phyloP scores from a whole-genome alignment of 495 filamentous ascomycete genomes.

The Aspergillus sclerotiicarbonarius region DNA sequence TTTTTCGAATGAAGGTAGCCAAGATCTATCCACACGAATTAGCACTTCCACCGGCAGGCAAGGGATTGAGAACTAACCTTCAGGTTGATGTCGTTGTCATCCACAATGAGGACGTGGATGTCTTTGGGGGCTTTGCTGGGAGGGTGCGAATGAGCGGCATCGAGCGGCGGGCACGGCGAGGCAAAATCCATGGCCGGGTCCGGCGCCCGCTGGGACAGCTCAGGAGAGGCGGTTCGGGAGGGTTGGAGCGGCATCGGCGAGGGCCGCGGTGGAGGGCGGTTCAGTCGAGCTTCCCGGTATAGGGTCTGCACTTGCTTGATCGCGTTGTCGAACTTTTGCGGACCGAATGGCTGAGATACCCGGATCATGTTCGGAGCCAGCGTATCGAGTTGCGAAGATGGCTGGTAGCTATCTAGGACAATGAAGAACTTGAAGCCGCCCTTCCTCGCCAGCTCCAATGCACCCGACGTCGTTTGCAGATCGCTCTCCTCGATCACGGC shows the following conservation, averaged over 20 bases:
- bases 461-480: not conserved
- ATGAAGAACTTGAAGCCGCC: constrained; percentile 17
- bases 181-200: not conserved
- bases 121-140: not conserved
- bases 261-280: not conserved
- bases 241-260: not conserved
- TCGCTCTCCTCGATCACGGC: constrained; percentile 19
- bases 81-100: constrained; percentile 42
- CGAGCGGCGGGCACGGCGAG: not conserved
- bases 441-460: not conserved
- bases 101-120: constrained; percentile 31
- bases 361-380: constrained; percentile 9
- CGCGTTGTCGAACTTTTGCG: constrained; percentile 12
- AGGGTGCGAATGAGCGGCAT: not conserved
- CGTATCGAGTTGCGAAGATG: not conserved
- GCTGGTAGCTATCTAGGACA: constrained; percentile 12
- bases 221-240: not conserved
- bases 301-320: constrained; percentile 7
- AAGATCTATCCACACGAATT: constrained; percentile 12
- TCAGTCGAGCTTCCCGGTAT: not conserved
- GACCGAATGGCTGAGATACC: constrained; percentile 21
- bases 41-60: not conserved
- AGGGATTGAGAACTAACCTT: constrained; percentile 14
- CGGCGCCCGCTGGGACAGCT: not conserved
- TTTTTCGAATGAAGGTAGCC: constrained; percentile 42